Conservation (phyloP, 2,329 filamentous ascomycete species). For the Furcasterigmium sp. region DNA sequence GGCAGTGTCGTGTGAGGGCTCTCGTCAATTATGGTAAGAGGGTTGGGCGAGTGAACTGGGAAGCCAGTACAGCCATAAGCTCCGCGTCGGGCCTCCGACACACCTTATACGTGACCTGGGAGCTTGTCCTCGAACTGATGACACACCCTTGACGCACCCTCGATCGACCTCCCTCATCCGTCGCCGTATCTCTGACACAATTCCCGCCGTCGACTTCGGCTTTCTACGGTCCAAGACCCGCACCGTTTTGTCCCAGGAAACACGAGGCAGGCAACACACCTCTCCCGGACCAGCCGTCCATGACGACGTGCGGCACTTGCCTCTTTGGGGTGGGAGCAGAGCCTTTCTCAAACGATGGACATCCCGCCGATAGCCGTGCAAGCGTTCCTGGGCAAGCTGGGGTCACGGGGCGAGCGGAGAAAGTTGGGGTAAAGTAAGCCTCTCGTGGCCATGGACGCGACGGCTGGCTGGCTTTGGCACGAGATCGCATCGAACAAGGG, state of each 20-base stretch:
- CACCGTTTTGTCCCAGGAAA: neutral
- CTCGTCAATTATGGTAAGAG: constrained; percentile 16
- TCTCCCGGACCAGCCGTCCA: neutral
- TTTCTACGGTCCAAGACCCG: constrained; percentile 1
- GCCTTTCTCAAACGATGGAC: neutral
- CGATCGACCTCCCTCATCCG: constrained; percentile 1
- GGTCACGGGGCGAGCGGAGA: no score
- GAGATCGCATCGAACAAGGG: no score
- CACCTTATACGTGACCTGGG: neutral
- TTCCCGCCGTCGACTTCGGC: constrained; percentile 1
- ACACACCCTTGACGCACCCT: neutral
- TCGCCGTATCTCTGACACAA: neutral
- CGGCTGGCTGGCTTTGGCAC: no score
- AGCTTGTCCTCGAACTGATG: neutral
- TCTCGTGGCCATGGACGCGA: no score
- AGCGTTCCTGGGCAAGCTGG: no score
- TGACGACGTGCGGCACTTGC: neutral
- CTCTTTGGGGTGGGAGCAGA: neutral
- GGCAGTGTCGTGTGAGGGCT: neutral
- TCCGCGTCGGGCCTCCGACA: neutral
- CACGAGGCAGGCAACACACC: neutral
- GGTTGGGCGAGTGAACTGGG: neutral
- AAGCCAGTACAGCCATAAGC: neutral
- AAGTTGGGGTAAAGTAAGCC: no score
- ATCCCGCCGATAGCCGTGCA: neutral